phyloP scores from a whole-genome alignment of 1,139 yeast species.

The Lipomyces yarrowii region DNA sequence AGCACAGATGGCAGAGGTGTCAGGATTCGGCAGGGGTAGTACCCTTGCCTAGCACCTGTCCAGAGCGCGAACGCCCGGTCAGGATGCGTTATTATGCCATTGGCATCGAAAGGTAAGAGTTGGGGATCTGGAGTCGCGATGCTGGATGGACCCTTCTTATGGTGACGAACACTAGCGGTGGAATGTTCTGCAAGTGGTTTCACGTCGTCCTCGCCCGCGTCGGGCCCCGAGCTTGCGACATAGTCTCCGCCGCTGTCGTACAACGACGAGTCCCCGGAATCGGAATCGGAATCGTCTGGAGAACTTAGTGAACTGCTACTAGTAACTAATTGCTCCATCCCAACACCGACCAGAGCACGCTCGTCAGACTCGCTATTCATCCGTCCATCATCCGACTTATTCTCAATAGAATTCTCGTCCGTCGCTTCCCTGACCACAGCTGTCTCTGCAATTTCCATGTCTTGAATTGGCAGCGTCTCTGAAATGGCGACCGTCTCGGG shows the following conservation, averaged over 20 bases:
- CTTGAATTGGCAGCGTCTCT: not conserved
- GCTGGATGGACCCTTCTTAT: not conserved
- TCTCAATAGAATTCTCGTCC: not conserved
- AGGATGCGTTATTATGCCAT: not conserved
- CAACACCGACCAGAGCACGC: not conserved
- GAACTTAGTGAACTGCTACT: not conserved
- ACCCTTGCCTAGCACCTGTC: slow-evolving; percentile 17
- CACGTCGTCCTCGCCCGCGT: not conserved
- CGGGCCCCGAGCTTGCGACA: not conserved
- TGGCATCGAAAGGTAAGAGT: not conserved
- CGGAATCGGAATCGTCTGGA: not conserved
- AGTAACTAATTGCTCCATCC: not conserved
- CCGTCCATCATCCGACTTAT: not conserved
- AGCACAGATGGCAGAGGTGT: not conserved
- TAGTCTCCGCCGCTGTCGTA: not conserved
- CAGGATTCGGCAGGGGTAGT: slow-evolving; percentile 16
- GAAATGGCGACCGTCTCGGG: not conserved
- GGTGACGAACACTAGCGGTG: not conserved
- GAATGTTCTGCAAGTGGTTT: not conserved
- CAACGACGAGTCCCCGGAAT: not conserved
- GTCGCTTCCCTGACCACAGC: not conserved
- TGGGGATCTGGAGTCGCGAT: not conserved
- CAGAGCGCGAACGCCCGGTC: slow-evolving; percentile 21
- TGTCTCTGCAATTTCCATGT: not conserved
- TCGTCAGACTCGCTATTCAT: not conserved